phyloP scores from a whole-genome alignment of 78 protist genomes.

The Dictyostelium firmibasis region DNA sequence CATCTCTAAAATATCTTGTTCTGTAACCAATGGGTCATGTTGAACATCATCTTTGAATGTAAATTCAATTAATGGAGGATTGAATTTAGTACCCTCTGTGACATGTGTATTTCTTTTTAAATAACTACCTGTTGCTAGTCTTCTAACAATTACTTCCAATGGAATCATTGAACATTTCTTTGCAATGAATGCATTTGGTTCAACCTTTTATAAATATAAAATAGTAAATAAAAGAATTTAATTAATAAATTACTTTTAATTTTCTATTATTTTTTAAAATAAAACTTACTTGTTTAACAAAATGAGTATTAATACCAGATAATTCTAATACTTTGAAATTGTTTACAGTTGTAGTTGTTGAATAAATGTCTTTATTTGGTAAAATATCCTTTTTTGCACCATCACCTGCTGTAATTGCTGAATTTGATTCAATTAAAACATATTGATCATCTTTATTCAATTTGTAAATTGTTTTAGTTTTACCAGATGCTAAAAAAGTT shows the following conservation, averaged over 20 bases:
- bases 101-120: conserved; percentile 67
- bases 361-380: conserved; percentile 45
- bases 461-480: conserved; percentile 53
- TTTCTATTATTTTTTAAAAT: background rate
- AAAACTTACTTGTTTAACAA: conserved; percentile 30
- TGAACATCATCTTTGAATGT: conserved; percentile 74
- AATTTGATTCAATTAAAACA: conserved; percentile 57
- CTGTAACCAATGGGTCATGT: conserved; percentile 75
- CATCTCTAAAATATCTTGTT: conserved; percentile 67
- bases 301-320: conserved; percentile 58
- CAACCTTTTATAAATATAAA: conserved; percentile 23
- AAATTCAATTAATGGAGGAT: conserved; percentile 62
- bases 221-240: too few relatives aligned
- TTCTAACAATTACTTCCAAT: conserved; percentile 67
- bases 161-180: conserved; percentile 77
- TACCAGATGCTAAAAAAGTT: conserved; percentile 51
- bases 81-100: conserved; percentile 47
- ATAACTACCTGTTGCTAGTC: conserved; percentile 78
- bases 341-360: conserved; percentile 56
- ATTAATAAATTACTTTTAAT: background rate
- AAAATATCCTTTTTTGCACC: conserved; percentile 64
- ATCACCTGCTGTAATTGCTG: conserved; percentile 82
- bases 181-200: conserved; percentile 59
- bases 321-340: conserved; percentile 30
- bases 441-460: conserved; percentile 65